Conservation (phyloP, 2,329 filamentous ascomycete genomes). For the Aspergillus fumigatiaffinis region DNA sequence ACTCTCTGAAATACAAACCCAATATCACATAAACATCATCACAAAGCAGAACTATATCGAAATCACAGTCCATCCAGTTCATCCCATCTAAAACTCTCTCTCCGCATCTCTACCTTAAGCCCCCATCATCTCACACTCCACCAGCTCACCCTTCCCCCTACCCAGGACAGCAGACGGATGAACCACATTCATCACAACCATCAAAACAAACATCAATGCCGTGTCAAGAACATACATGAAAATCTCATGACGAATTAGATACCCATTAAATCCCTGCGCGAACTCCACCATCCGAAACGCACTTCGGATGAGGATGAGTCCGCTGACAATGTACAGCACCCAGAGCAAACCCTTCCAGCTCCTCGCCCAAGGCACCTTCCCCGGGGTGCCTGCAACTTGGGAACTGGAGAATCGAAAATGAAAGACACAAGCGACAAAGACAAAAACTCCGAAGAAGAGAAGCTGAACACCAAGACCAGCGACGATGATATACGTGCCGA, state of each 20-base stretch:
- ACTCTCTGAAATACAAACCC: neutral
- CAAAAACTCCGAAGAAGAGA: conserved; percentile 19
- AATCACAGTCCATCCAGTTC: neutral
- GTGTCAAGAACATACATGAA: neutral
- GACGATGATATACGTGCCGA: conserved; percentile 19
- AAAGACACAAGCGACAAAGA: conserved; percentile 13
- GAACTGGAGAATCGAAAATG: conserved; percentile 11
- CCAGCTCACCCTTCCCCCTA: conserved; percentile 21
- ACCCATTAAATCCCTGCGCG: neutral
- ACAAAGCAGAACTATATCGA: neutral
- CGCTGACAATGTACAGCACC: neutral
- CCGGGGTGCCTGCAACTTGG: neutral
- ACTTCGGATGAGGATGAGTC: neutral
- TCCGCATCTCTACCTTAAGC: neutral
- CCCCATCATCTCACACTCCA: neutral
- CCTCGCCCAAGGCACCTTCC: neutral
- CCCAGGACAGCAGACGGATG: neutral
- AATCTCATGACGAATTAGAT: neutral
- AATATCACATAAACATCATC: neutral
- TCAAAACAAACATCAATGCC: neutral
- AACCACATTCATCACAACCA: conserved; percentile 4
- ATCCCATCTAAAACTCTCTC: neutral
- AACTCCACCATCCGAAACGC: neutral
- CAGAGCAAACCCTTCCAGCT: conserved; percentile 1
- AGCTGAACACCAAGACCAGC: conserved; percentile 19